Percentiles rank a stretch among this genome's conserved stretches.
These are phyloP conservation scores for Scleromitrula shiraiana DNA, from an alignment of 2,329 filamentous ascomycete species.

Conservation along the genomic window DNA sequence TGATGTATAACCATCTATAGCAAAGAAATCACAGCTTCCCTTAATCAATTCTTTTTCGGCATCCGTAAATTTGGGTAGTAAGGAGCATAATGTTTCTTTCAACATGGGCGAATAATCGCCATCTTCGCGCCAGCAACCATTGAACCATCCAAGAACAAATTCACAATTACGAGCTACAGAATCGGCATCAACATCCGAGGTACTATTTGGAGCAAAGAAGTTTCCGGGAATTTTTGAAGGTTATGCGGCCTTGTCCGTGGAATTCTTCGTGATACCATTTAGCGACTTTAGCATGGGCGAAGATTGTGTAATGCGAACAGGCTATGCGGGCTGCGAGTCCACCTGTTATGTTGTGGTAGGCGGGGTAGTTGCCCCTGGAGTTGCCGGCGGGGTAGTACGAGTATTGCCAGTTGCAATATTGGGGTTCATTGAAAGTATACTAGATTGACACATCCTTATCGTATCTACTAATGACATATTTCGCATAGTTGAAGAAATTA, in stretches of 20 bases:
- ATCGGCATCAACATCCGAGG: constrained; percentile 22
- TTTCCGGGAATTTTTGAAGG: constrained; percentile 36
- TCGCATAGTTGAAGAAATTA: constrained; percentile 45
- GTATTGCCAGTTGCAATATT: constrained; percentile 43
- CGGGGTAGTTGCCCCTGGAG: constrained; percentile 33
- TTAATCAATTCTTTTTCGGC: constrained; percentile 42
- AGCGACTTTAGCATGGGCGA: constrained; percentile 41
- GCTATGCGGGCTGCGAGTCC: constrained; percentile 35
- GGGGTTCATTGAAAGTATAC: constrained; percentile 49
- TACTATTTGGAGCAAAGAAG: constrained; percentile 41
- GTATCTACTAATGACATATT: constrained; percentile 43
- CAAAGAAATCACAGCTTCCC: constrained; percentile 48
- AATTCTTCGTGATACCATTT: constrained; percentile 48
- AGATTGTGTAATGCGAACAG: constrained; percentile 39
- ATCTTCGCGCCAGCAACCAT: constrained; percentile 39
- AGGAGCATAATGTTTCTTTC: constrained; percentile 37
- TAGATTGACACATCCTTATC: constrained; percentile 43
- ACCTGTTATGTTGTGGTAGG: constrained; percentile 35
- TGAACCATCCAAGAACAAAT: constrained; percentile 41
- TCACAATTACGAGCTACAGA: constrained; percentile 32
- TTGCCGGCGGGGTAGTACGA: constrained; percentile 35
- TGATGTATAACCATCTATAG: constrained; percentile 50
- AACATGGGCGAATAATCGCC: constrained; percentile 41
- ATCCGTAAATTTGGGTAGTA: constrained; percentile 38
- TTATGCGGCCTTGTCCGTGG: constrained; percentile 41